These are phyloP conservation scores for Lotmaria passim DNA, from an alignment of 208 protist species.

Conservation along the genomic window DNA sequence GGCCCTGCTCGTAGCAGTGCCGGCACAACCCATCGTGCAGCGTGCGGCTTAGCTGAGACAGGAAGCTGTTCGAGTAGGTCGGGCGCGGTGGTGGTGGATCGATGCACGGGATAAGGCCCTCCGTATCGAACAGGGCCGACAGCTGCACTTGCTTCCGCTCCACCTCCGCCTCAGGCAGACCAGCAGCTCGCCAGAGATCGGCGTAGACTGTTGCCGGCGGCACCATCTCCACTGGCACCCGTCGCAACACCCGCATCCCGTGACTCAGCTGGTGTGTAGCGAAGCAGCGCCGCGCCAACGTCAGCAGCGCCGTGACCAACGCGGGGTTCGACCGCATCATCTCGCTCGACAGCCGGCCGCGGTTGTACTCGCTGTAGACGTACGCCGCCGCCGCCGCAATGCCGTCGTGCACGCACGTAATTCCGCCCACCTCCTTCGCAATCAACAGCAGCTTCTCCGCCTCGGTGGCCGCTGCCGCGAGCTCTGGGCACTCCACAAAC, in stretches of 20 bases:
- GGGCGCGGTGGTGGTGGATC: constrained; percentile 48
- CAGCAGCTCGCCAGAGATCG: constrained; percentile 72
- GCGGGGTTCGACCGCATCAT: constrained; percentile 53
- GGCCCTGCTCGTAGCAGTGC: constrained; percentile 77
- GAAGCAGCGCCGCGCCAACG: constrained; percentile 51
- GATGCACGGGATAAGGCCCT: constrained; percentile 55
- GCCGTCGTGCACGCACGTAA: constrained; percentile 53
- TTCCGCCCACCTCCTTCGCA: constrained; percentile 58
- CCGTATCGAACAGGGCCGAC: constrained; percentile 58
- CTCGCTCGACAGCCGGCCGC: constrained; percentile 50
- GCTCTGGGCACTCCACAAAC: constrained; percentile 76
- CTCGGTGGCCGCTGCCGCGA: constrained; percentile 45
- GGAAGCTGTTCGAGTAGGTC: constrained; percentile 63
- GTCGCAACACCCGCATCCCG: constrained; percentile 75
- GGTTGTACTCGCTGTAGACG: constrained; percentile 83
- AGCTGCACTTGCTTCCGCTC: constrained; percentile 48
- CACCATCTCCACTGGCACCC: constrained; percentile 70
- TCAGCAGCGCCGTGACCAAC: constrained; percentile 47
- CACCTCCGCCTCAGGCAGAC: constrained; percentile 52
- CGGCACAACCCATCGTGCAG: constrained; percentile 82
- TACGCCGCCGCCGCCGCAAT: constrained; percentile 68
- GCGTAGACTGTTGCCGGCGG: constrained; percentile 45
- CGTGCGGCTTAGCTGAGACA: constrained; percentile 49
- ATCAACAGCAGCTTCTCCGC: constrained; percentile 53
- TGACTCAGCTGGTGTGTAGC: constrained; percentile 44